Conservation (phyloP, 768 basidiomycete species). For the Termitomyces titanicus region DNA sequence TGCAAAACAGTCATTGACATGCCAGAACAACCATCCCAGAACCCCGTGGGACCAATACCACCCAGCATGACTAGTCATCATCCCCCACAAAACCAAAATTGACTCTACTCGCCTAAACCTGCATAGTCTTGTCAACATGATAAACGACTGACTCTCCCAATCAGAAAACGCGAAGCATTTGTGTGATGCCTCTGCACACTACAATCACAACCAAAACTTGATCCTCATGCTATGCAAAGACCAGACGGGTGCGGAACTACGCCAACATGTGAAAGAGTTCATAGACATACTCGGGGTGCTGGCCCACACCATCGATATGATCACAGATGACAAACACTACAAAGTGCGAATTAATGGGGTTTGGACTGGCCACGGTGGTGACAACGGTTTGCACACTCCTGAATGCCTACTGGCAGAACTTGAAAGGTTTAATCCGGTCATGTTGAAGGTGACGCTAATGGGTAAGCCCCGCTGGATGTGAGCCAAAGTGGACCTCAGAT, state of each 20-base stretch:
- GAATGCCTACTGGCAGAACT: background rate
- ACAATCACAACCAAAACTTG: slow-evolving; percentile 15
- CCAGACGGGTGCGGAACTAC: slow-evolving; percentile 15
- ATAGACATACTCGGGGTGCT: slow-evolving; percentile 1
- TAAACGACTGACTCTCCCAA: slow-evolving; percentile 10
- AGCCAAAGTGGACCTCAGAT: background rate
- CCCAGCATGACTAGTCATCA: slow-evolving; percentile 10
- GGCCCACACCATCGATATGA: slow-evolving; percentile 1
- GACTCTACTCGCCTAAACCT: background rate
- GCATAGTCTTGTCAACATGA: background rate
- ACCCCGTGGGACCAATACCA: slow-evolving; percentile 7
- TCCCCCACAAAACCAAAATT: slow-evolving; percentile 6
- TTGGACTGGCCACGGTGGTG: background rate
- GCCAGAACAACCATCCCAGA: background rate
- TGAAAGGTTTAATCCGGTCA: background rate
- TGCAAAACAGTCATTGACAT: too few relatives aligned
- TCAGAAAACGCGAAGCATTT: slow-evolving; percentile 7
- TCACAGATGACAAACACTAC: slow-evolving; percentile 18
- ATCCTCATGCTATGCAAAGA: slow-evolving; percentile 15
- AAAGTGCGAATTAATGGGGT: slow-evolving; percentile 17
- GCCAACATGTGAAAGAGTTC: slow-evolving; percentile 5
- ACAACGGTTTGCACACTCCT: background rate
- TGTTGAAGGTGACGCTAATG: background rate
- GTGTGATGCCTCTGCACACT: slow-evolving; percentile 12
- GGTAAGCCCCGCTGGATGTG: background rate